Evolutionary conservation across 345 rosid species (phyloP).

Genomic region (Gossypium anomalum): DNA sequence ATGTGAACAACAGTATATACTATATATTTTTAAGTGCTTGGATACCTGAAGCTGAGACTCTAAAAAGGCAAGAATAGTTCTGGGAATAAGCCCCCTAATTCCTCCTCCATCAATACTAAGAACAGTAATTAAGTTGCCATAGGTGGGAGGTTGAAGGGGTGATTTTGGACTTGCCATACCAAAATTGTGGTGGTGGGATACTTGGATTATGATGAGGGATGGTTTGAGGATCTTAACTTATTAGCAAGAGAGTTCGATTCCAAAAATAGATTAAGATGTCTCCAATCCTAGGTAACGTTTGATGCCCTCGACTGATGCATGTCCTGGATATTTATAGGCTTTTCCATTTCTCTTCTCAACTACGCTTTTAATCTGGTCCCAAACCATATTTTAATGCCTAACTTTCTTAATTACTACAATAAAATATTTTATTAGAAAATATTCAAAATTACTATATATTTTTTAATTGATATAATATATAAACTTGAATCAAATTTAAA

Average conservation of each 20-base stretch:
- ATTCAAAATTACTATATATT: too few relatives aligned
- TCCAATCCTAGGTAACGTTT: neutral
- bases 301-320: neutral
- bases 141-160: slow-evolving; percentile 51
- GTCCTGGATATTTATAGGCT: slow-evolving; percentile 1
- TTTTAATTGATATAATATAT: neutral
- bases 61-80: slow-evolving; percentile 48
- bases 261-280: neutral
- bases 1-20: neutral
- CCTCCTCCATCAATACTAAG: slow-evolving; percentile 86
- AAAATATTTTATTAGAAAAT: neutral
- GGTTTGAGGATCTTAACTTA: slow-evolving; percentile 2
- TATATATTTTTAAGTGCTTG: neutral
- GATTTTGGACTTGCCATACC: slow-evolving; percentile 36
- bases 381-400: neutral
- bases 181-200: neutral
- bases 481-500: too few relatives aligned
- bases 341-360: neutral
- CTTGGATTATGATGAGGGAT: neutral
- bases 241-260: too few relatives aligned
- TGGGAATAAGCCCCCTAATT: slow-evolving; percentile 67
- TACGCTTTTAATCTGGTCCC: too few relatives aligned
- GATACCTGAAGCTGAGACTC: slow-evolving; percentile 69
- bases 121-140: slow-evolving; percentile 49
- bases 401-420: neutral